Percentiles rank a stretch among this genome's conserved stretches.
These are phyloP conservation scores for Noccaea bulbosa DNA, from an alignment of 345 rosid genomes.

Conservation along the genomic window DNA sequence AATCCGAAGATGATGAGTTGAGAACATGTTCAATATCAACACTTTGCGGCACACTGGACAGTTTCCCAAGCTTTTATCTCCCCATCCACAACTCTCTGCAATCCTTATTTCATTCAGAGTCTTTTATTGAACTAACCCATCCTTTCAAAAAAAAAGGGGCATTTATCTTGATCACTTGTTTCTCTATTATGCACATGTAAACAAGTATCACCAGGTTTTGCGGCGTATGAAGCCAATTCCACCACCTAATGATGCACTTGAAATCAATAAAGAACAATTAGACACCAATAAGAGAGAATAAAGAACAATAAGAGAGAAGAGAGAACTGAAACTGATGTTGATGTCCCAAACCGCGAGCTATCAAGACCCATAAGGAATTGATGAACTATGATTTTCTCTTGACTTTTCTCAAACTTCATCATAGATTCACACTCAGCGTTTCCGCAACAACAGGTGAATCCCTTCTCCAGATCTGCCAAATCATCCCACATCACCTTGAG, in stretches of 20 bases:
- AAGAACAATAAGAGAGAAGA: not conserved
- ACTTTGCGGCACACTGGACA: constrained; percentile 93
- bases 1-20: constrained; percentile 23
- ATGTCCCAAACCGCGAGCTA: not conserved
- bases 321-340: not conserved
- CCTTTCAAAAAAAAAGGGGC: too few species aligned
- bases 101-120: not conserved
- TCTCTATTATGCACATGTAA: constrained; percentile 33
- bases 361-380: not conserved
- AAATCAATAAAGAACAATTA: constrained; percentile 28
- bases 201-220: constrained; percentile 35
- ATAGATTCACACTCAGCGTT: not conserved
- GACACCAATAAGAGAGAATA: not conserved
- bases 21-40: constrained; percentile 85
- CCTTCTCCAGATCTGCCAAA: too few species aligned
- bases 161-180: constrained; percentile 33
- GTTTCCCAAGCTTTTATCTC: constrained; percentile 55
- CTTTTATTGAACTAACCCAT: too few species aligned
- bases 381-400: not conserved
- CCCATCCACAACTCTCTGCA: constrained; percentile 42
- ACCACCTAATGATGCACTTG: constrained; percentile 84
- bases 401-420: not conserved
- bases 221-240: constrained; percentile 79
- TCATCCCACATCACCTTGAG: too few species aligned
- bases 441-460: not conserved